Conservation (phyloP, 192 early-diverging fungal species). For the Rhizophagus prolifer region DNA sequence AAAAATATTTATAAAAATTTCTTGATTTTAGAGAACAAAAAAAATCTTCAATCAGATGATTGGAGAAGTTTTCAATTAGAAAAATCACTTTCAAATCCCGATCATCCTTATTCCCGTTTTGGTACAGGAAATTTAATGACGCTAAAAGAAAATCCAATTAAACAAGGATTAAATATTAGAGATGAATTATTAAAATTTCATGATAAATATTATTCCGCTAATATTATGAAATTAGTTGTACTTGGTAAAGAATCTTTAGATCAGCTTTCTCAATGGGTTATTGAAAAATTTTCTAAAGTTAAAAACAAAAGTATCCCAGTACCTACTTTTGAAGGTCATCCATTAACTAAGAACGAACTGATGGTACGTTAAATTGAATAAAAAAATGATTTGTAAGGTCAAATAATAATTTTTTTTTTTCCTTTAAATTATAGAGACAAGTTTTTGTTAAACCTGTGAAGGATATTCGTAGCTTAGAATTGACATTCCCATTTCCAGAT, state of each 20-base stretch:
- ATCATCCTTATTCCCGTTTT: slow-evolving; percentile 83
- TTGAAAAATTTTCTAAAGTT: slow-evolving; percentile 74
- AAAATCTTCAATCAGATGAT: slow-evolving; percentile 79
- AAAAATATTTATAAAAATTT: not conserved
- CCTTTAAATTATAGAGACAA: slow-evolving; percentile 45
- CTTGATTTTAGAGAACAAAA: slow-evolving; percentile 71
- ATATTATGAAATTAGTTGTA: slow-evolving; percentile 87
- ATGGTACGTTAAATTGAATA: slow-evolving; percentile 29
- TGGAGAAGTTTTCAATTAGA: slow-evolving; percentile 83
- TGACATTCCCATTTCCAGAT: slow-evolving; percentile 84
- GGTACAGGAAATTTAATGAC: slow-evolving; percentile 86
- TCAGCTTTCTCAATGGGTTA: slow-evolving; percentile 71
- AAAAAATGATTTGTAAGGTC: too few relatives aligned
- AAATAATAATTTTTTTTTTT: not conserved
- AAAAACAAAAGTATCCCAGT: slow-evolving; percentile 62
- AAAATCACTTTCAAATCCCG: slow-evolving; percentile 65
- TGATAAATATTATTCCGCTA: slow-evolving; percentile 82
- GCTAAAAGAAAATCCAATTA: slow-evolving; percentile 57
- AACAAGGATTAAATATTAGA: slow-evolving; percentile 73
- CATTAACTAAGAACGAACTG: slow-evolving; percentile 66
- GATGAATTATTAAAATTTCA: slow-evolving; percentile 81
- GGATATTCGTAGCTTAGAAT: slow-evolving; percentile 61
- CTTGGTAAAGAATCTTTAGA: slow-evolving; percentile 81
- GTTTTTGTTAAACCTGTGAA: slow-evolving; percentile 68
- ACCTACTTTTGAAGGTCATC: slow-evolving; percentile 69